A percentile compares a stretch with the other conserved stretches of the same genome.
These are phyloP conservation scores for Diaporthe capsici DNA, from an alignment of 2,329 filamentous ascomycete species.

Conservation along the genomic window DNA sequence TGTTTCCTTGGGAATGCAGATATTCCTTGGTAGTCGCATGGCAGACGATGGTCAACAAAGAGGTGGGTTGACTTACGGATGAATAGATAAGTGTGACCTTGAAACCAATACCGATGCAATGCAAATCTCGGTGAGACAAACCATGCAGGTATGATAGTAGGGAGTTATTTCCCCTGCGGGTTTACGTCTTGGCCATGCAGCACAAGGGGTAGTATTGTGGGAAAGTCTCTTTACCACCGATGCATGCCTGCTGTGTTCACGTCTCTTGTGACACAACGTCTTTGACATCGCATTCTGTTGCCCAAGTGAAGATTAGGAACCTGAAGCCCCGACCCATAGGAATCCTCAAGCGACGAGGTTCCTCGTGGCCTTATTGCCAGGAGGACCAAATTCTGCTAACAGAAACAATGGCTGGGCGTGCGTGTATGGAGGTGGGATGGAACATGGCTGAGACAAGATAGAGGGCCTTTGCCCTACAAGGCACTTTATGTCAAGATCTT, in stretches of 20 bases:
- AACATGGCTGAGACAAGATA: neutral
- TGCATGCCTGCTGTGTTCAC: neutral
- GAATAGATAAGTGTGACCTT: neutral
- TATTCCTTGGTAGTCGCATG: neutral
- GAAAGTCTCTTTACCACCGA: neutral
- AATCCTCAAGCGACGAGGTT: neutral
- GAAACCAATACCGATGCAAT: neutral
- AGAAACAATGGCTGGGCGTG: neutral
- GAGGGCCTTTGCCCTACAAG: neutral
- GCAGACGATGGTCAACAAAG: neutral
- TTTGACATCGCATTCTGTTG: neutral
- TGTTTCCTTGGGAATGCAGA: too few relatives aligned
- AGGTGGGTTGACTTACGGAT: neutral
- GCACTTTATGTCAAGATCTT: neutral
- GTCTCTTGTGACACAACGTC: neutral
- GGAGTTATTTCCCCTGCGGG: too few relatives aligned
- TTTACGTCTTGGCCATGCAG: neutral
- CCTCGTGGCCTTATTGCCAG: neutral
- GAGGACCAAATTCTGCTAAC: neutral
- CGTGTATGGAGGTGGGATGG: neutral
- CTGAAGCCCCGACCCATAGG: too few relatives aligned
- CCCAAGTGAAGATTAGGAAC: neutral
- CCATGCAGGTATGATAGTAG: too few relatives aligned
- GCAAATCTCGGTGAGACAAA: neutral
- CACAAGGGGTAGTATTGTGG: neutral